Base-by-base conservation (phyloP, 225 moss, liverwort and hornwort species). In the Neckera pumila region DNA sequence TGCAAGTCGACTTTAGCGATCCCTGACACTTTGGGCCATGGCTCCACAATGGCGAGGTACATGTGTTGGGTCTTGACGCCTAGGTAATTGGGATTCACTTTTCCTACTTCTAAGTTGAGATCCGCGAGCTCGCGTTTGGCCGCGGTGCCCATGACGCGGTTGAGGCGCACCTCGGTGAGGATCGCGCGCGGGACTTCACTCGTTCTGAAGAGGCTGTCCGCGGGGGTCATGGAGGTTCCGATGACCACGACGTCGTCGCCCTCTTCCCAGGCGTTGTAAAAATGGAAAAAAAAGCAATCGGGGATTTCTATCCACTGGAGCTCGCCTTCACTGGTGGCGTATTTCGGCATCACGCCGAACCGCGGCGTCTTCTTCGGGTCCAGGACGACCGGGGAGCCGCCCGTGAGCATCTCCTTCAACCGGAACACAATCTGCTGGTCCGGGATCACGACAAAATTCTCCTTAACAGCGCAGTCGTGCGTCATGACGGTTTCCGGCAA, bases 181-280 rank as follows among this genome's bases (percentile, higher is more conserved):
- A 92, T 86, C 30, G 95, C 96, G 70, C 92, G 90, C 43, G 93
- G 88, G 7, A 87, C 89, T 65, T 94, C 94, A 19, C 90, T 91
- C 2, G 96, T 96, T 43, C 95, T 98, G 92, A 98, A 98, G 56
- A 98, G 94, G 80, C 93, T 93, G 67, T 97, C 98, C 6, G 97
- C 92, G 5, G 98, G 98, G 9, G 98, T 97, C 98, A 98, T 98
- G 69, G 96, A 96, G 11, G 96, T 92, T 9, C 97, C 98, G 17
- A 98, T 86, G 31, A 98, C 93, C 3, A 98, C 94, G 16, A 97
- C 95, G 23, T 98, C 94, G 16, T 95, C 95, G 3, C 88, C 92
- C 13, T 98, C 96, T 73, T 98, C 98, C 98, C 98, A 98, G 11
- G 96, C 95, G 88, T 98, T 98, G 93, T 96, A 98, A 9, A 98